Evolutionary conservation across 495 filamentous ascomycete genomes (phyloP).

Genomic region (Stereocaulon alpinum): DNA sequence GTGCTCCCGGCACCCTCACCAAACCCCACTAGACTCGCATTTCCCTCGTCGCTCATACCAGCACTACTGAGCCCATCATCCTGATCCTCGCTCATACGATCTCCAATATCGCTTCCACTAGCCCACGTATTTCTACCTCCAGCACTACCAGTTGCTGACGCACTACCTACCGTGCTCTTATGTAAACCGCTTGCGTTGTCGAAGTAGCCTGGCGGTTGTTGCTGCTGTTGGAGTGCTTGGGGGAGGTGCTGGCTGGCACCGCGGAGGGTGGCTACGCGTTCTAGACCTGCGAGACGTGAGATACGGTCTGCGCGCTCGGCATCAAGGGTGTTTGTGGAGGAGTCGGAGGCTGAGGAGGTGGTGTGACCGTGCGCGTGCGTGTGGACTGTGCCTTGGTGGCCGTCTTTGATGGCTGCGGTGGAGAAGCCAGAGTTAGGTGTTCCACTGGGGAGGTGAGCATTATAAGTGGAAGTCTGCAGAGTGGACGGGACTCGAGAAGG

Average conservation of each 20-base stretch:
- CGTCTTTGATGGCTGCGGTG: conserved; percentile 89
- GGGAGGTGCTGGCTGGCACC: conserved; percentile 30
- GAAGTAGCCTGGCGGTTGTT: conserved; percentile 51
- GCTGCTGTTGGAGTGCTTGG: conserved; percentile 22
- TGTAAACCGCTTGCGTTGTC: conserved; percentile 46
- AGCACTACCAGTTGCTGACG: conserved; percentile 64
- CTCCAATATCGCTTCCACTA: conserved; percentile 49
- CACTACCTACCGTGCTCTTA: conserved; percentile 75
- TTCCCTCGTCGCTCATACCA: conserved; percentile 69
- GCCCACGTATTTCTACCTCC: conserved; percentile 70
- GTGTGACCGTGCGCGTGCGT: conserved; percentile 45
- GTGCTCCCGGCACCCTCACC: conserved; percentile 80
- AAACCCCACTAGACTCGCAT: conserved; percentile 69
- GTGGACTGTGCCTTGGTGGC: conserved; percentile 65
- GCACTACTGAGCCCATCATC: conserved; percentile 51
- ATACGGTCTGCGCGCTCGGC: conserved; percentile 91
- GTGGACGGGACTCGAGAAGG: conserved; percentile 3
- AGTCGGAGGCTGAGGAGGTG: conserved; percentile 38
- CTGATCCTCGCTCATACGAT: conserved; percentile 63
- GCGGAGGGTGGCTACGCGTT: conserved; percentile 63
- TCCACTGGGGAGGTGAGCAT: conserved; percentile 44
- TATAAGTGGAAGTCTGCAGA: conserved; percentile 12
- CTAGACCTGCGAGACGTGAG: conserved; percentile 77
- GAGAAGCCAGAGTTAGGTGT: conserved; percentile 88
- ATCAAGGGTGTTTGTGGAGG: conserved; percentile 61